These are phyloP conservation scores for Globisporangium polare DNA, from an alignment of 352 stramenopile species.

Conservation along the genomic window DNA sequence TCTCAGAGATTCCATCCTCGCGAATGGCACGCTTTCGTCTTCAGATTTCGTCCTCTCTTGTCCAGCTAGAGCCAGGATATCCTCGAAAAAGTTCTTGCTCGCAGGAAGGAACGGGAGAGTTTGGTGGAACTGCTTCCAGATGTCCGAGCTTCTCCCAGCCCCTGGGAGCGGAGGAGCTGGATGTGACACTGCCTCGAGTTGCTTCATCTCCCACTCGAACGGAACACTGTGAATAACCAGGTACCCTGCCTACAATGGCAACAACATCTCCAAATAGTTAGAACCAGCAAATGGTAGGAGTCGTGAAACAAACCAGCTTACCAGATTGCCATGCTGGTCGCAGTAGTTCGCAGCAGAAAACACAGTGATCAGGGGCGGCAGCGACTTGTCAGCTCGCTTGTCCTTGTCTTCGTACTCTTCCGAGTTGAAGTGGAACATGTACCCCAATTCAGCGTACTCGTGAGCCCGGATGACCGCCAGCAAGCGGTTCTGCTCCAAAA, in stretches of 20 bases:
- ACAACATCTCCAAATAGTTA: background rate
- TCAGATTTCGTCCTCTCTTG: background rate
- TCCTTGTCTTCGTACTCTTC: constrained; percentile 42
- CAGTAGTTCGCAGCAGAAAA: constrained; percentile 97
- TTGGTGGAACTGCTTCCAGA: constrained; percentile 68
- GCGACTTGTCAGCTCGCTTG: constrained; percentile 33
- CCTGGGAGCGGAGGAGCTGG: constrained; percentile 48
- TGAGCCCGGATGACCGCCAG: constrained; percentile 77
- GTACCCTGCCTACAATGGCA: constrained; percentile 41
- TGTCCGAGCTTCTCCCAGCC: constrained; percentile 49
- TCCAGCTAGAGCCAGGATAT: constrained; percentile 48
- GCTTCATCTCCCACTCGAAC: constrained; percentile 51
- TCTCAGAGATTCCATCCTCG: background rate
- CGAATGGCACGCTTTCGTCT: background rate
- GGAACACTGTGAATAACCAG: constrained; percentile 42
- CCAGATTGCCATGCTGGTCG: constrained; percentile 75
- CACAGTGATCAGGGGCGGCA: constrained; percentile 89
- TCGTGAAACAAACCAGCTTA: too few relatives aligned
- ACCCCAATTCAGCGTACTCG: constrained; percentile 72
- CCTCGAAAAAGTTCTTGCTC: constrained; percentile 81
- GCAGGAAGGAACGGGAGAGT: constrained; percentile 79
- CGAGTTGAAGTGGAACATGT: constrained; percentile 57
- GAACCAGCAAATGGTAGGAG: too few relatives aligned
- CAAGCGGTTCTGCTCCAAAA: constrained; percentile 63
- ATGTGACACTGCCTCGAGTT: constrained; percentile 43